Conservation (phyloP, 257 asterid species). For the Anisodus acutangulus region DNA sequence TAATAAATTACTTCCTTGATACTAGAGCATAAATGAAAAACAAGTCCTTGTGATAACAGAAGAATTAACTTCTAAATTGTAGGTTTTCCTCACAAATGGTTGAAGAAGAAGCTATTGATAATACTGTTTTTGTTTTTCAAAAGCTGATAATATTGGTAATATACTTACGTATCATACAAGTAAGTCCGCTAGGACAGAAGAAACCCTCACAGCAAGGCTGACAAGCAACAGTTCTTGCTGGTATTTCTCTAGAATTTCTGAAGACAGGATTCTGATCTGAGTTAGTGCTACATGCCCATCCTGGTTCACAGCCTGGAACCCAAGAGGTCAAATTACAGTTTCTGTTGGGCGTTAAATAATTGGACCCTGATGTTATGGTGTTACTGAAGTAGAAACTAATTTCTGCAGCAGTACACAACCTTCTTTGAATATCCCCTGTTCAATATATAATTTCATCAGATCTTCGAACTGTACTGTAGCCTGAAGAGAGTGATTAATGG, state of each 20-base stretch:
- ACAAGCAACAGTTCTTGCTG: slow-evolving; percentile 55
- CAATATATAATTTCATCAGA: slow-evolving; percentile 5
- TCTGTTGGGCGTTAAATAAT: slow-evolving; percentile 67
- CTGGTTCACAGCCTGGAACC: slow-evolving; percentile 92
- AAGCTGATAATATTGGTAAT: not conserved
- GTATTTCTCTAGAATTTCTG: slow-evolving; percentile 61
- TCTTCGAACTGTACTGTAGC: slow-evolving; percentile 17
- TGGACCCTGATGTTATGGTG: slow-evolving; percentile 46
- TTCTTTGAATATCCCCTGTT: slow-evolving; percentile 64
- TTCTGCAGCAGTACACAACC: slow-evolving; percentile 92
- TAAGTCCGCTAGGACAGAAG: slow-evolving; percentile 96
- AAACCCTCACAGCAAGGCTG: slow-evolving; percentile 90
- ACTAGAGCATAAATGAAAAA: slow-evolving; percentile 1
- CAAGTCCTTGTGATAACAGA: not conserved
- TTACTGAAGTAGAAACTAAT: slow-evolving; percentile 59
- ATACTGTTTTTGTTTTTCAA: not conserved
- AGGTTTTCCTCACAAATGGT: slow-evolving; percentile 7
- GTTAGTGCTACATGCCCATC: slow-evolving; percentile 82
- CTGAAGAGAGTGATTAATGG: slow-evolving; percentile 27
- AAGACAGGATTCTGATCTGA: slow-evolving; percentile 57
- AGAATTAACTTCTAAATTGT: slow-evolving; percentile 6
- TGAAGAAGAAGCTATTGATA: not conserved
- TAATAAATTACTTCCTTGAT: not conserved
- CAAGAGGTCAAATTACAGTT: slow-evolving; percentile 87
- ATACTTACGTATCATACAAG: slow-evolving; percentile 98